Conservation (phyloP, 2,329 filamentous ascomycete species). For the Ilyonectria mors-panacis region DNA sequence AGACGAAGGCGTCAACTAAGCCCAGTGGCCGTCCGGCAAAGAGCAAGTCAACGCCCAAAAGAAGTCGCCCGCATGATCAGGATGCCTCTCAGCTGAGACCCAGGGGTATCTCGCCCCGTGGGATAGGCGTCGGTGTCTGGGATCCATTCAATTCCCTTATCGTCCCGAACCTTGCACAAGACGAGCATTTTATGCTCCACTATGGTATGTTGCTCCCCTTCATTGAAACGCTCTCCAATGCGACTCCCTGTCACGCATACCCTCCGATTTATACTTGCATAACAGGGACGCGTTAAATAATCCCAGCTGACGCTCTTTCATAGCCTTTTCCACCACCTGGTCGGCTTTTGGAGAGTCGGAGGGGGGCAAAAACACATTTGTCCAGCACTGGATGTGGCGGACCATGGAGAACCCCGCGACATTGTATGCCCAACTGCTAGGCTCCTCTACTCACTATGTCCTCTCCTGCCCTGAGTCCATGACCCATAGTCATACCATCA, state of each 20-base stretch:
- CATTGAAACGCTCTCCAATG: not conserved
- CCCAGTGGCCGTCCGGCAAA: not conserved
- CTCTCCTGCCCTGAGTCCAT: not conserved
- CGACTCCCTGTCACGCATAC: too few species aligned
- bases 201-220: not conserved
- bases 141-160: not conserved
- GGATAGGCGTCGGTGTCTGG: not conserved
- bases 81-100: not conserved
- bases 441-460: not conserved
- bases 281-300: not conserved
- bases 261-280: not conserved
- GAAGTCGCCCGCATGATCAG: not conserved
- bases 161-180: not conserved
- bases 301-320: not conserved
- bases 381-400: conserved; percentile 10
- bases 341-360: conserved; percentile 10
- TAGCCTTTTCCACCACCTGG: conserved; percentile 10
- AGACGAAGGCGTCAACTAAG: not conserved
- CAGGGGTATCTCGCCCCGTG: not conserved
- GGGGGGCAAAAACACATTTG: conserved; percentile 2
- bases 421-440: conserved; percentile 5
- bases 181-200: not conserved
- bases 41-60: not conserved
- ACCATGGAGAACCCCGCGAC: conserved; percentile 7
- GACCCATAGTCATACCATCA: not conserved